Evolutionary conservation across 495 filamentous ascomycete species (phyloP).

Genomic region (Podospora appendiculata): DNA sequence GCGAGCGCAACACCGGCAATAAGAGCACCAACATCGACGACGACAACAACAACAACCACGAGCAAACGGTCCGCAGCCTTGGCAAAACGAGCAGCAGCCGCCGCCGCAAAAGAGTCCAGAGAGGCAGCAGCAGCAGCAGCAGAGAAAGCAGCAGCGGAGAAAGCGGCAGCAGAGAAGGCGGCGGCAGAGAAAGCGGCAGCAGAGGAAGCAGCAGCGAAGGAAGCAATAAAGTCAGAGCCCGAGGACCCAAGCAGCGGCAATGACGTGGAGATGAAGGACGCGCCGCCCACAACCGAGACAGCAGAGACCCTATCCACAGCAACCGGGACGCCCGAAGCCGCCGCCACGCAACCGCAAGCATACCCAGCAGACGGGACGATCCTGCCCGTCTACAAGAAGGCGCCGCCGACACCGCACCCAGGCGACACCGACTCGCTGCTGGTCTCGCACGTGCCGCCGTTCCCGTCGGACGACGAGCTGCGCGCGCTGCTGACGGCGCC

Average conservation of each 20-base stretch:
- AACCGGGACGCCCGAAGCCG: background rate
- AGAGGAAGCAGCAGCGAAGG: conserved; percentile 9
- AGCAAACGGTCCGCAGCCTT: conserved; percentile 17
- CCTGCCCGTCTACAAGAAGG: conserved; percentile 20
- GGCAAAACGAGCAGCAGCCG: conserved; percentile 15
- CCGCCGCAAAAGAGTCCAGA: conserved; percentile 5
- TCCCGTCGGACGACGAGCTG: conserved; percentile 62
- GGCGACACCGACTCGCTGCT: conserved; percentile 57
- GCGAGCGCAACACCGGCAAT: background rate
- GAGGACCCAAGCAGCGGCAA: conserved; percentile 20
- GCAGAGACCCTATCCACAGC: background rate
- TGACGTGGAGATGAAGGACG: conserved; percentile 31
- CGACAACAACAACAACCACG: background rate
- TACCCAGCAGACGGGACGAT: conserved; percentile 24
- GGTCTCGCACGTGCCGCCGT: conserved; percentile 50
- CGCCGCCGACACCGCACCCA: conserved; percentile 29
- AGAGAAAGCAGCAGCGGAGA: conserved; percentile 14
- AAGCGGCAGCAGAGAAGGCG: conserved; percentile 12
- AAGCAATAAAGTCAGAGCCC: conserved; percentile 14
- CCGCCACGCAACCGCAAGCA: conserved; percentile 10
- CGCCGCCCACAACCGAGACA: conserved; percentile 1
- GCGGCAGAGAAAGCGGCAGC: conserved; percentile 17
- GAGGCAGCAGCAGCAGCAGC: background rate
- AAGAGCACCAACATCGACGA: background rate
- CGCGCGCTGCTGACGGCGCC: conserved; percentile 59